These are phyloP conservation scores for Dioszegia crocea DNA, from an alignment of 768 basidiomycete species.

Conservation along the genomic window DNA sequence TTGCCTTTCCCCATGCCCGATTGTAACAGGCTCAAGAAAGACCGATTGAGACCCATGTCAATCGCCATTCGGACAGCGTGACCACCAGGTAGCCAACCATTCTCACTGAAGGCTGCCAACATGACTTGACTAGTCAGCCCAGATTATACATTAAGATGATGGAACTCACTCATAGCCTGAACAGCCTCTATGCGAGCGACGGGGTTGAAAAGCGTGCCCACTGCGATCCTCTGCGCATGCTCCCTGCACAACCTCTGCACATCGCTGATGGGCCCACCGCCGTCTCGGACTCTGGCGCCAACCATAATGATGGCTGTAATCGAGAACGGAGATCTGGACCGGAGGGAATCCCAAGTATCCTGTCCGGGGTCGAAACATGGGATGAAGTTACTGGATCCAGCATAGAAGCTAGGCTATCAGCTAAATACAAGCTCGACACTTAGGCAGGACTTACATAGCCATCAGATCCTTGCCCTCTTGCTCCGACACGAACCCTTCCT, in stretches of 20 bases:
- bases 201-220: conserved; percentile 79
- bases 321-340: conserved; percentile 86
- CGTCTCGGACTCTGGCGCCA: conserved; percentile 82
- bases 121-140: conserved; percentile 57
- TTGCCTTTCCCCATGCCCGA: conserved; percentile 68
- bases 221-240: conserved; percentile 67
- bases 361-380: conserved; percentile 75
- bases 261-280: conserved; percentile 75
- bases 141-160: background rate
- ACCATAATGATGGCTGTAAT: conserved; percentile 92
- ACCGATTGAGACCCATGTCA: conserved; percentile 87
- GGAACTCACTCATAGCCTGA: conserved; percentile 79
- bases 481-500: conserved; percentile 74
- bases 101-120: conserved; percentile 90
- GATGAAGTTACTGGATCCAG: conserved; percentile 85
- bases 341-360: conserved; percentile 83
- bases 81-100: conserved; percentile 87
- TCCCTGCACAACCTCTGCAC: conserved; percentile 68
- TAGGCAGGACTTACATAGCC: conserved; percentile 60
- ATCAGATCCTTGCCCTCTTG: conserved; percentile 81
- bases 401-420: conserved; percentile 64
- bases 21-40: conserved; percentile 75
- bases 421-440: background rate
- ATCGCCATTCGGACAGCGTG: conserved; percentile 97
- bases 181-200: conserved; percentile 80